Conservation (phyloP, 441 rosid genomes). For the Rhodomyrtus psidioides region DNA sequence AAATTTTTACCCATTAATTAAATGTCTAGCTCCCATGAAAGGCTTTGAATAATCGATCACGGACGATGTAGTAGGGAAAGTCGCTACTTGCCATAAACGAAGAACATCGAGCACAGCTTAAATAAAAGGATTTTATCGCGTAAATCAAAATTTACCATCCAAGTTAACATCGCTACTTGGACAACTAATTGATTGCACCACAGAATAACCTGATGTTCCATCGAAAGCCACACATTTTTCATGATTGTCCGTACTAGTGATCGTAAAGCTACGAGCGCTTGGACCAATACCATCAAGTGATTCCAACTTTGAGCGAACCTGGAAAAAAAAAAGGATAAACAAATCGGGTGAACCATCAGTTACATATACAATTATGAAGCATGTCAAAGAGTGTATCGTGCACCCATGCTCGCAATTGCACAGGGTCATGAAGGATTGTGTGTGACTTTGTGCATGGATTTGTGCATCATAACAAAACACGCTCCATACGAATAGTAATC, state of each 20-base stretch:
- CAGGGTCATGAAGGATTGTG: background rate
- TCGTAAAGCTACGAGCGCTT: constrained; percentile 77
- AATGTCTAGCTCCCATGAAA: background rate
- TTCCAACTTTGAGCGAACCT: constrained; percentile 84
- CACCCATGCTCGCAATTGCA: background rate
- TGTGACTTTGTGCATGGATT: background rate
- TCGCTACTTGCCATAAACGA: too few species aligned
- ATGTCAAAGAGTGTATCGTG: background rate
- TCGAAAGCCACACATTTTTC: constrained; percentile 96
- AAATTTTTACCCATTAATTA: background rate
- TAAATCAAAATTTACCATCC: too few species aligned
- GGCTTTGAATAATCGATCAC: background rate
- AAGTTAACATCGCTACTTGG: too few species aligned
- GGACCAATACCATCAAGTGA: constrained; percentile 93
- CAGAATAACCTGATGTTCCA: constrained; percentile 98
- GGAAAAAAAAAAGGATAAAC: constrained; percentile 3
- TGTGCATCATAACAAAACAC: background rate
- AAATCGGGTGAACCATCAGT: background rate
- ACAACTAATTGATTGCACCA: constrained; percentile 99
- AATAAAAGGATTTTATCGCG: too few species aligned
- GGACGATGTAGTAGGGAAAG: too few species aligned
- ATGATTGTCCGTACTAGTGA: constrained; percentile 81
- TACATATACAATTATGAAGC: background rate
- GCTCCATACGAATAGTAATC: background rate
- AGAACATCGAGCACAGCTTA: too few species aligned